phyloP scores from a whole-genome alignment of 1,284 basidiomycete genomes.

The Testicularia cyperi region DNA sequence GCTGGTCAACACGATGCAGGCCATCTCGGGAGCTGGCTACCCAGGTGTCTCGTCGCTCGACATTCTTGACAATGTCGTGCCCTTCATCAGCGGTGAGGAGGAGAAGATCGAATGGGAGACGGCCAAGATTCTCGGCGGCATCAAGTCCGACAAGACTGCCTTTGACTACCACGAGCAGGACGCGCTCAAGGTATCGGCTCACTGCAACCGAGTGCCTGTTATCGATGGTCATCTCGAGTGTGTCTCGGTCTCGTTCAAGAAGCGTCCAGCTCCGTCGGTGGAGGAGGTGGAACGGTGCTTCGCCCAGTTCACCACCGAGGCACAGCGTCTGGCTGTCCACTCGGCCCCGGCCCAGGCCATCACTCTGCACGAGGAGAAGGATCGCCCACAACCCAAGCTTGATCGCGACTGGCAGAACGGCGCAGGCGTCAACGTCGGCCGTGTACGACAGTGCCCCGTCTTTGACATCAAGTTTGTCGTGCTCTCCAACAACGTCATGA shows the following conservation, averaged over 20 bases:
- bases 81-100: constrained; percentile 84
- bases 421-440: constrained; percentile 86
- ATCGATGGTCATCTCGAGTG: constrained; percentile 88
- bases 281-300: constrained; percentile 86
- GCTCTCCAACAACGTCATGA: constrained; percentile 89
- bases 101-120: constrained; percentile 98
- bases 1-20: constrained; percentile 93
- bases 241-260: constrained; percentile 81
- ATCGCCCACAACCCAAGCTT: constrained; percentile 89
- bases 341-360: constrained; percentile 85
- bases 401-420: constrained; percentile 90
- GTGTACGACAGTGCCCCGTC: constrained; percentile 85
- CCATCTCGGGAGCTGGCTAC: constrained; percentile 95
- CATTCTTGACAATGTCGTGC: constrained; percentile 94
- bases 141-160: constrained; percentile 42
- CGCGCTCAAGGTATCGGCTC: constrained; percentile 82
- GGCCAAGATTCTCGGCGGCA: constrained; percentile 83
- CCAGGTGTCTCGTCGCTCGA: constrained; percentile 89
- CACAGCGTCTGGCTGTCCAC: constrained; percentile 77
- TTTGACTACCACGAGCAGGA: constrained; percentile 84
- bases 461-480: constrained; percentile 84
- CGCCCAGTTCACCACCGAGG: constrained; percentile 73
- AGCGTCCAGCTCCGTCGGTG: constrained; percentile 77
- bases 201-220: constrained; percentile 88
- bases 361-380: constrained; percentile 85